phyloP scores from a whole-genome alignment of 257 asterid genomes.

The Leonotis leonurus region DNA sequence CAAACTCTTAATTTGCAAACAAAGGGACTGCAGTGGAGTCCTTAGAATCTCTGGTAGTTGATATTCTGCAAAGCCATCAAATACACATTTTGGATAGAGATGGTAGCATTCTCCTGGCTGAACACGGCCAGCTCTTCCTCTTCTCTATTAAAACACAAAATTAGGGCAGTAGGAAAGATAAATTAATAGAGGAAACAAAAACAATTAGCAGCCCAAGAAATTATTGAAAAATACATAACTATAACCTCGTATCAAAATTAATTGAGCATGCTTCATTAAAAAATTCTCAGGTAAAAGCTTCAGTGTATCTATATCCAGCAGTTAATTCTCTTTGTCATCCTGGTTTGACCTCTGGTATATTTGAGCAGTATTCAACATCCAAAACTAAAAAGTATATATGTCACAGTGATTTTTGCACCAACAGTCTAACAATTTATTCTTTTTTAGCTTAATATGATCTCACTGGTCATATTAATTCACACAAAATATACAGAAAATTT shows the following conservation, averaged over 20 bases:
- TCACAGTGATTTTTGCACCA: not conserved
- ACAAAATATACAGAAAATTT: not conserved
- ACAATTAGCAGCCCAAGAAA: not conserved
- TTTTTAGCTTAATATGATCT: not conserved
- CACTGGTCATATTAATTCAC: not conserved
- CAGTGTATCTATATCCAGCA: not conserved
- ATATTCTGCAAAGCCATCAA: slow-evolving; percentile 76
- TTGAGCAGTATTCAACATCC: slow-evolving; percentile 6
- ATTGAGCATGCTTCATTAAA: not conserved
- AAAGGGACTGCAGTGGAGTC: slow-evolving; percentile 92
- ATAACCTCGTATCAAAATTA: not conserved
- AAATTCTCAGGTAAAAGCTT: not conserved
- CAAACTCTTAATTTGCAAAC: slow-evolving; percentile 91
- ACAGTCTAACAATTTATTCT: not conserved
- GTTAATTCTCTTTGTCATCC: not conserved
- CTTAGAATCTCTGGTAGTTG: slow-evolving; percentile 93
- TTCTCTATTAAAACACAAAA: slow-evolving; percentile 53
- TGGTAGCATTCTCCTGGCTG: slow-evolving; percentile 96
- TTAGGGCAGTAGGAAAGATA: slow-evolving; percentile 1
- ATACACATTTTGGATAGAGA: slow-evolving; percentile 81
- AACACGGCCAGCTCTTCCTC: slow-evolving; percentile 99
- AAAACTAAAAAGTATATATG: not conserved
- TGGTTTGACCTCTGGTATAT: not conserved
- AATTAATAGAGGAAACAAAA: slow-evolving; percentile 13
- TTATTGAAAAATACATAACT: not conserved